Conservation (phyloP, 768 basidiomycete genomes). For the Trametes cubensis region DNA sequence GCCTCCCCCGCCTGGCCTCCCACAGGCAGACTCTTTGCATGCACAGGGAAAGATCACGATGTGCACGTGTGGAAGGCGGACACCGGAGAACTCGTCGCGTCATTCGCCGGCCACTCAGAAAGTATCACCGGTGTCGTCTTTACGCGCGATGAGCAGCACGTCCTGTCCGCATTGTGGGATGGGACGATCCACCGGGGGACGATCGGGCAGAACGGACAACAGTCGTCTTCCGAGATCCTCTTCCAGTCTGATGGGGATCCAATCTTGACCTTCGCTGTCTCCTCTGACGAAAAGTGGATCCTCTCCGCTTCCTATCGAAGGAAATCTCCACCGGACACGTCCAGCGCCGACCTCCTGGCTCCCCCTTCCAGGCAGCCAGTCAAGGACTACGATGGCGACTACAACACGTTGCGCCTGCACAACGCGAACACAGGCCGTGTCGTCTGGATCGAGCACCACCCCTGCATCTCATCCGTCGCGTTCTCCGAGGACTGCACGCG, state of each 20-base stretch:
- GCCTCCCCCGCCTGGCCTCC: not conserved
- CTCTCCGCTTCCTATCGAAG: not conserved
- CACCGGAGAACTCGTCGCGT: not conserved
- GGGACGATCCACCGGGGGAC: not conserved
- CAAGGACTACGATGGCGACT: not conserved
- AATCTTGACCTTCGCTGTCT: not conserved
- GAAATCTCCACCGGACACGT: not conserved
- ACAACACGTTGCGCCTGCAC: not conserved
- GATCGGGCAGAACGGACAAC: not conserved
- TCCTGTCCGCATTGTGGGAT: not conserved
- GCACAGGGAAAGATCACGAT: not conserved
- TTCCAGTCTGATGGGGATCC: not conserved
- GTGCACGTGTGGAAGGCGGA: not conserved
- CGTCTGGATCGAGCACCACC: not conserved
- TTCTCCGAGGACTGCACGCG: not conserved
- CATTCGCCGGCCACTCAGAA: not conserved
- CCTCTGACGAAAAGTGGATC: not conserved
- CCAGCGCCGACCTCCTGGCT: not conserved
- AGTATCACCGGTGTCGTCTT: not conserved
- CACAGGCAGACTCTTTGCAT: not conserved
- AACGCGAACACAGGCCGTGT: not conserved
- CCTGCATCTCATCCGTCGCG: not conserved
- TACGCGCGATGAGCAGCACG: not conserved
- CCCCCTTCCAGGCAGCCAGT: not conserved
- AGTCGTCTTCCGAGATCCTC: not conserved